A percentile compares a stretch with the other conserved stretches of the same genome.
phyloP scores from a whole-genome alignment of 768 basidiomycete species.

The Solioccasus polychromus region DNA sequence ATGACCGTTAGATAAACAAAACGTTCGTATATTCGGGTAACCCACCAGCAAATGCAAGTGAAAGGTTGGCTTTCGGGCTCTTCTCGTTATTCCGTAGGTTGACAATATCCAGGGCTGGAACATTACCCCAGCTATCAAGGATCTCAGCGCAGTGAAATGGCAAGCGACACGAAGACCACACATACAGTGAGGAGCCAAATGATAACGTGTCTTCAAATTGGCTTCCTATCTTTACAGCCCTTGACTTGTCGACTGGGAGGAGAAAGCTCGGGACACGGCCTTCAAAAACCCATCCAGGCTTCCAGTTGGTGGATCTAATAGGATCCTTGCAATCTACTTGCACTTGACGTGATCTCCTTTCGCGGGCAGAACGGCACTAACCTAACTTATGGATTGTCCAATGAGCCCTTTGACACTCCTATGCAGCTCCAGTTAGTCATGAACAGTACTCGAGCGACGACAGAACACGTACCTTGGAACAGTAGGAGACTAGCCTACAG shows the following conservation, averaged over 20 bases:
- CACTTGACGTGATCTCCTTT: background rate
- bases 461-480: too few species aligned
- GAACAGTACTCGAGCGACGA: too few species aligned
- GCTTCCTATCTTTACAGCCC: slow-evolving; percentile 7
- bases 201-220: slow-evolving; percentile 26
- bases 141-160: background rate
- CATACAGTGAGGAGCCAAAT: slow-evolving; percentile 25
- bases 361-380: slow-evolving; percentile 7
- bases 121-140: slow-evolving; percentile 31
- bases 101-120: slow-evolving; percentile 34
- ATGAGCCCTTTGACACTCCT: slow-evolving; percentile 43
- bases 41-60: slow-evolving; percentile 27
- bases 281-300: slow-evolving; percentile 22
- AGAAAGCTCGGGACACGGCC: slow-evolving; percentile 23
- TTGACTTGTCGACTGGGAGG: slow-evolving; percentile 1
- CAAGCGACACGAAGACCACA: background rate
- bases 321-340: slow-evolving; percentile 23
- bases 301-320: slow-evolving; percentile 19
- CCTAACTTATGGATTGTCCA: slow-evolving; percentile 41
- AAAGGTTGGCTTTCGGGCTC: slow-evolving; percentile 14
- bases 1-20: background rate
- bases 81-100: slow-evolving; percentile 25
- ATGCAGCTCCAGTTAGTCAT: background rate
- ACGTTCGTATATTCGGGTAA: background rate
- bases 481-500: too few species aligned